These are phyloP conservation scores for Skeletonema potamos DNA, from an alignment of 108 stramenopile species.

Conservation along the genomic window DNA sequence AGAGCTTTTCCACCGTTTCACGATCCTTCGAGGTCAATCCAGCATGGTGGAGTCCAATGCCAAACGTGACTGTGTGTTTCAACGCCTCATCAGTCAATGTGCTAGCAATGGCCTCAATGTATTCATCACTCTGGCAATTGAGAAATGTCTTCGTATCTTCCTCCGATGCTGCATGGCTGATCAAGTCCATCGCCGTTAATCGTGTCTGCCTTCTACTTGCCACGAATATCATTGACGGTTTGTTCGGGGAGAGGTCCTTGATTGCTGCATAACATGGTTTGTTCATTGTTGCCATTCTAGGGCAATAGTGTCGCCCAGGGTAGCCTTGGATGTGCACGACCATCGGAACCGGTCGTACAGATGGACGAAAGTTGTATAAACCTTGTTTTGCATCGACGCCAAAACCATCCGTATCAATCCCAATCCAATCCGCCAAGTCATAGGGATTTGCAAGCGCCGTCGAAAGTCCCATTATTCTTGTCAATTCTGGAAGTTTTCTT, in stretches of 20 bases:
- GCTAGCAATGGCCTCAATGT: slow-evolving; percentile 67
- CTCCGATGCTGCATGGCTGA: slow-evolving; percentile 84
- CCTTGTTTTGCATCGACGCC: slow-evolving; percentile 44
- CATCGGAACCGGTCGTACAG: slow-evolving; percentile 95
- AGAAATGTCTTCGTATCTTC: slow-evolving; percentile 79
- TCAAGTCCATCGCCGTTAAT: slow-evolving; percentile 93
- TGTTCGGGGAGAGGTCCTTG: slow-evolving; percentile 87
- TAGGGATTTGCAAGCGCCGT: slow-evolving; percentile 96
- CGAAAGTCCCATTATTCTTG: slow-evolving; percentile 93
- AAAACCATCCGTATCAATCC: slow-evolving; percentile 68
- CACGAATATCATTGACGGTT: slow-evolving; percentile 96
- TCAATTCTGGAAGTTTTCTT: slow-evolving; percentile 28
- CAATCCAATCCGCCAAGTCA: slow-evolving; percentile 98
- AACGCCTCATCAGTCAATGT: slow-evolving; percentile 87
- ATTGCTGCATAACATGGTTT: slow-evolving; percentile 98
- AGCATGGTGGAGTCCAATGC: slow-evolving; percentile 98
- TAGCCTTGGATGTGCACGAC: slow-evolving; percentile 95
- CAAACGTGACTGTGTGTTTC: slow-evolving; percentile 92
- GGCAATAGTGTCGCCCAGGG: slow-evolving; percentile 92
- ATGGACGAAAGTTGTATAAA: slow-evolving; percentile 96
- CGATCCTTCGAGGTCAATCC: slow-evolving; percentile 73
- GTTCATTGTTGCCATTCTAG: slow-evolving; percentile 99
- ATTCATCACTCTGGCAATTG: slow-evolving; percentile 65
- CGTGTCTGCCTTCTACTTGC: slow-evolving; percentile 94
- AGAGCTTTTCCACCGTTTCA: slow-evolving; percentile 88